Evolutionary conservation across 768 basidiomycete genomes (phyloP).

Genomic region (Collybiopsis confluens): DNA sequence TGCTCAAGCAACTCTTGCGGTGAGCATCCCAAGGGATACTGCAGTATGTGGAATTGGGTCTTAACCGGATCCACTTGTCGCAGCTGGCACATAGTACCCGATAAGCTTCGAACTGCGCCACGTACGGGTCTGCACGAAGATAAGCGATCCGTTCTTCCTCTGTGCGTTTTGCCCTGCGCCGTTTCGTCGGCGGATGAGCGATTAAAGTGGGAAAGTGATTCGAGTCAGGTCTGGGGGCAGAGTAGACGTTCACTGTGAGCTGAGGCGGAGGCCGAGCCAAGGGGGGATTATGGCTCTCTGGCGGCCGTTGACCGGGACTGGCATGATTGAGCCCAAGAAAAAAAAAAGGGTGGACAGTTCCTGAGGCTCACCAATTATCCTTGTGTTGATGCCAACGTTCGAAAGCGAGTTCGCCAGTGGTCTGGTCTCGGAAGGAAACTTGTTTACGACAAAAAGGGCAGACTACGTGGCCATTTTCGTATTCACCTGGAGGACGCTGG

Average conservation of each 20-base stretch:
- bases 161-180: conserved; percentile 69
- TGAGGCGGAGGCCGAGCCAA: not conserved
- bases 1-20: conserved; percentile 75
- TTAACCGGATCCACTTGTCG: conserved; percentile 83
- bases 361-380: conserved; percentile 51
- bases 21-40: conserved; percentile 89
- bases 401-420: conserved; percentile 57
- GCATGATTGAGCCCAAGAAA: not conserved
- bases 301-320: not conserved
- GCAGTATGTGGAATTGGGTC: conserved; percentile 83
- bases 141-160: conserved; percentile 78
- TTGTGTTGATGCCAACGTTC: conserved; percentile 71
- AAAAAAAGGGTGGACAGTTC: conserved; percentile 6
- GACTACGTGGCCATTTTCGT: conserved; percentile 59
- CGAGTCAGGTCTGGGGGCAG: conserved; percentile 27
- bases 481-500: conserved; percentile 37
- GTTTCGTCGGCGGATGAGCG: conserved; percentile 50
- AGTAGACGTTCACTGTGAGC: not conserved
- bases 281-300: not conserved
- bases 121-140: conserved; percentile 65
- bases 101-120: conserved; percentile 78
- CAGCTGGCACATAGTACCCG: conserved; percentile 75
- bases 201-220: conserved; percentile 18
- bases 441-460: conserved; percentile 60
- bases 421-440: conserved; percentile 66